Evolutionary conservation across 75 land plant species (phyloP).

Genomic region (Picea glauca): DNA sequence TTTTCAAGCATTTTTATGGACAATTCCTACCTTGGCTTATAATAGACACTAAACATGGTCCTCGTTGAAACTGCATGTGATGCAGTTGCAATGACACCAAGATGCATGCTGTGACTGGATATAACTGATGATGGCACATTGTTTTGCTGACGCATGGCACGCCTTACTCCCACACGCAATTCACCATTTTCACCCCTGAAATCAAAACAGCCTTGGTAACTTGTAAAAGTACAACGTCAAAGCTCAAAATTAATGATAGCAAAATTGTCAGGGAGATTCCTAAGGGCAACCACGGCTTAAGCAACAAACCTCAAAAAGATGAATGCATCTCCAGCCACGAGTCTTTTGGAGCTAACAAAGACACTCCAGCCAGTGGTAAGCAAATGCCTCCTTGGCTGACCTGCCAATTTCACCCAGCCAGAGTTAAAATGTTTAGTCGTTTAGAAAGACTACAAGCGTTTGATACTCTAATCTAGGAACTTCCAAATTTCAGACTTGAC

Average conservation of each 20-base stretch:
- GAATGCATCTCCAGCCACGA: constrained; percentile 91
- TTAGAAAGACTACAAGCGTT: not conserved
- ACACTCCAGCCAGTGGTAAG: constrained; percentile 97
- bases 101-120: constrained; percentile 54
- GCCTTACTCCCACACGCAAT: constrained; percentile 50
- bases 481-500: not conserved
- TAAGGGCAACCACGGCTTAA: not conserved
- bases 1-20: constrained; percentile 40
- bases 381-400: constrained; percentile 90
- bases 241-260: not conserved
- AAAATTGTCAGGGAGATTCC: not conserved
- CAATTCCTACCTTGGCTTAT: constrained; percentile 53
- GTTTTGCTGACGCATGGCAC: constrained; percentile 31
- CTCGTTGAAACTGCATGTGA: constrained; percentile 48
- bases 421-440: not conserved
- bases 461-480: not conserved
- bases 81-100: constrained; percentile 60
- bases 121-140: constrained; percentile 30
- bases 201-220: not conserved
- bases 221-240: not conserved
- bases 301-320: constrained; percentile 64
- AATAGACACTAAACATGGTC: constrained; percentile 44
- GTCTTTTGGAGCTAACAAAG: constrained; percentile 84
- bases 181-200: constrained; percentile 59
- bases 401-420: constrained; percentile 27